A percentile compares a stretch with the other conserved stretches of the same genome.
These are phyloP conservation scores for Conoideocrella luteorostrata DNA, from an alignment of 2,329 filamentous ascomycete species.

Conservation along the genomic window DNA sequence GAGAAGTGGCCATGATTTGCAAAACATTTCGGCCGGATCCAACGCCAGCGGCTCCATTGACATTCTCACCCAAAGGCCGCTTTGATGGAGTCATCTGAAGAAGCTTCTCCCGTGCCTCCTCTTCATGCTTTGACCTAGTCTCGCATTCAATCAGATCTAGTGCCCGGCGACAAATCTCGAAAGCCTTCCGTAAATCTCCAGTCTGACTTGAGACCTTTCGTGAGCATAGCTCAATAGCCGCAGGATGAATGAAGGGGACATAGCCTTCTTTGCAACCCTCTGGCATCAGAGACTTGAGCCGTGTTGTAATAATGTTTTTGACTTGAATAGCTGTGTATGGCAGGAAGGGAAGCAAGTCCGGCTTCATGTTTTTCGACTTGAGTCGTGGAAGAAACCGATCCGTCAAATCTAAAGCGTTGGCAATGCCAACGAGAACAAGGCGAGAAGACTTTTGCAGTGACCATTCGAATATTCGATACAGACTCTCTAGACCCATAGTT, in stretches of 20 bases:
- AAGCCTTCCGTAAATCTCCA: constrained; percentile 88
- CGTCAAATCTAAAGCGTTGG: constrained; percentile 91
- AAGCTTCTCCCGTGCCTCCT: constrained; percentile 49
- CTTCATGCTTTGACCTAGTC: constrained; percentile 66
- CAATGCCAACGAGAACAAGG: constrained; percentile 83
- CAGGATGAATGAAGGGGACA: constrained; percentile 86
- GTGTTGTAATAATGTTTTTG: constrained; percentile 75
- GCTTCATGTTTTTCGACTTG: constrained; percentile 87
- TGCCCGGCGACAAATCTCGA: constrained; percentile 85
- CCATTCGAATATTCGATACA: constrained; percentile 97
- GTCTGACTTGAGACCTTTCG: constrained; percentile 93
- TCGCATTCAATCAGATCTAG: constrained; percentile 86
- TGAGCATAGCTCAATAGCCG: constrained; percentile 87
- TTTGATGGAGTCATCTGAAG: constrained; percentile 63
- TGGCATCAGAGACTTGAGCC: constrained; percentile 69
- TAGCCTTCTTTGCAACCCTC: constrained; percentile 46
- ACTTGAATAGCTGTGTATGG: constrained; percentile 88
- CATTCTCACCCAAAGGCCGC: constrained; percentile 72
- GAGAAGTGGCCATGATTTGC: constrained; percentile 45
- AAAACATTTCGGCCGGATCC: constrained; percentile 34
- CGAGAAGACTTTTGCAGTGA: constrained; percentile 74
- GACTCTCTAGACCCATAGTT: constrained; percentile 77
- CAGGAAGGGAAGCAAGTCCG: constrained; percentile 81
- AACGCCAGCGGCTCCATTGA: constrained; percentile 50
- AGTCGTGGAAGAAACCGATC: constrained; percentile 90